These are phyloP conservation scores for Aspergillus melleus DNA, from an alignment of 2,329 filamentous ascomycete genomes.

Conservation along the genomic window DNA sequence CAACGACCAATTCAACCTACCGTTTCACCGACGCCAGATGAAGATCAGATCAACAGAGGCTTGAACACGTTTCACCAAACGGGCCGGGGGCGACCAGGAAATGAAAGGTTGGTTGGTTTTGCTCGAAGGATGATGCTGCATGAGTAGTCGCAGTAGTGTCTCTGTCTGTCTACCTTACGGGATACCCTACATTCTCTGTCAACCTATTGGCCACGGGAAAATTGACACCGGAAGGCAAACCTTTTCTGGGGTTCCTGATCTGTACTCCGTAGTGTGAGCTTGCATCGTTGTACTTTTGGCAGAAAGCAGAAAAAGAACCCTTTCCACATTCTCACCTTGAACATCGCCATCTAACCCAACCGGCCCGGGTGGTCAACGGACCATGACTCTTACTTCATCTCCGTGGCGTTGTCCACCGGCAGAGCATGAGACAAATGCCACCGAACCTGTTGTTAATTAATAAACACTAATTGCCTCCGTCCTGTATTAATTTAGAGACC, in stretches of 20 bases:
- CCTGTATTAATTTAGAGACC: background rate
- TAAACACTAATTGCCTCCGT: background rate
- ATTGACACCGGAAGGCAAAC: background rate
- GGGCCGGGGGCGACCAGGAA: background rate
- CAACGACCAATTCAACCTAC: background rate
- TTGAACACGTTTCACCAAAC: background rate
- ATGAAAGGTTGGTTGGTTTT: background rate
- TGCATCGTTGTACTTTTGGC: background rate
- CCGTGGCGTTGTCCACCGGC: background rate
- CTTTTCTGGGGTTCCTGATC: background rate
- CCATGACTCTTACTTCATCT: background rate
- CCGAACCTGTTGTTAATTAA: background rate
- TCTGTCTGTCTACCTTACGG: background rate
- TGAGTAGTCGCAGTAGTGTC: background rate
- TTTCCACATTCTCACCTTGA: background rate
- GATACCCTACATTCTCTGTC: background rate
- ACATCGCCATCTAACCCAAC: background rate
- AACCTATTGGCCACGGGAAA: background rate
- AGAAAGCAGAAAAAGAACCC: background rate
- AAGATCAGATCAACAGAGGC: background rate
- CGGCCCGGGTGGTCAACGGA: background rate
- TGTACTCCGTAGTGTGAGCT: background rate
- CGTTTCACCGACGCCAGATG: background rate
- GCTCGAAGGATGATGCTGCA: background rate
- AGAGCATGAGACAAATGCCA: background rate